Evolutionary conservation across 2,329 filamentous ascomycete genomes (phyloP), one percentile per base, ranked within the genome.

Genomic region (Phialophora verrucosa): DNA sequence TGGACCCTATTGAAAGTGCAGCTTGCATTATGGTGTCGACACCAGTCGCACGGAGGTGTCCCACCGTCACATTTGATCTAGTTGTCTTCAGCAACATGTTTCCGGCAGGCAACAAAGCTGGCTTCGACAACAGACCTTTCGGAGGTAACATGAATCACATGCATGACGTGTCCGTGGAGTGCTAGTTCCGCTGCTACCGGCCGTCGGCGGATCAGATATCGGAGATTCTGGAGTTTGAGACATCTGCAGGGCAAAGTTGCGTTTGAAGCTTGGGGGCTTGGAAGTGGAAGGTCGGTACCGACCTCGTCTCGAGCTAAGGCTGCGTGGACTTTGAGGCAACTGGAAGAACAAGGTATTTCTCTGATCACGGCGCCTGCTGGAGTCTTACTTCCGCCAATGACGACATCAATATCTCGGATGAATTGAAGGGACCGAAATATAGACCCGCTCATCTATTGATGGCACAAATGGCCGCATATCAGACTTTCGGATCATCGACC

Each of bases 141-240:
- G 75, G 70, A 75, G 79, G 71, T 83, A 81, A 68, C 83, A 84
- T 17, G 82, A 79, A 70, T 84, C 83, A 70, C 82, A 84, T 12
- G 83, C 82, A 50, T 63, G 63, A 32, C 50, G 27, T 20, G 54
- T 53, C 4, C 50, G 51, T 32, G 29, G 31, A 20, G 42, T 62
- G 27, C 31, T 31, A 49, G 31, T n/a, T 20, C 44, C 44, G 44
- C 44, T 49, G 44, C 31, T 51, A 44, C 12, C 29, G n/a, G 8
- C 44, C 14, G 4, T 55, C 17, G 58, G 27, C 4, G 27, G 17
- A 35, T 56, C 63, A 29, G 57, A 31, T 20, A 47, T 49, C 5
- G 25, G 20, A 49, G 50, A 61, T 29, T 38, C 49, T 25, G 63
- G 31, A 4, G 56, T 65, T 20, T 61, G 55, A 25, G 63, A 65